Base-by-base conservation (phyloP, 441 rosid species). In the Mallotus repandus region DNA sequence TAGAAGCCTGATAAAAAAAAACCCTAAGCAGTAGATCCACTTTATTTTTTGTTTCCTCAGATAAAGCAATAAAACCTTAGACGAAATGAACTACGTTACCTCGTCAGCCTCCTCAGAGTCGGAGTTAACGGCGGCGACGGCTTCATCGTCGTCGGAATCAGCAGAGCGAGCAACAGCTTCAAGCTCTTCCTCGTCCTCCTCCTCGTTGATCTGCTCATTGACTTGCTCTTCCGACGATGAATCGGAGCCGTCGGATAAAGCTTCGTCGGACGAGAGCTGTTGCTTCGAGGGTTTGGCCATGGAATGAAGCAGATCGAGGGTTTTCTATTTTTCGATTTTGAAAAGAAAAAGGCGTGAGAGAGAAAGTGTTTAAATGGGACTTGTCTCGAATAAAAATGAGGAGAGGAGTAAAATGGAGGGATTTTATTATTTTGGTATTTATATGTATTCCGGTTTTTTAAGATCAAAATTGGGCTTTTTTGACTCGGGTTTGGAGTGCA, bases 131-230 rank as follows among this genome's bases (percentile, higher is more conserved):
- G 80, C 84, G 3, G 78, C 80, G 0, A 72, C 64, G 9, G 81
- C 86, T 14, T 88, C 90, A 8, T 85, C 91, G 1, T 87, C 93
- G 15, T 86, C 92, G 48, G 91, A 86, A 43, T 73, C 90, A 3
- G 88, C 97, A 29, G 96, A 80, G 73, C 96, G 97, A 81, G 93
- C 97, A n/a, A 96, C 98, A 67, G 98, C 99, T 76, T 91, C 91
- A 32, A 93, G 86, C 86, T 93, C 99, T 86, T 93, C 98, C 72
- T 91, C 97, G 21, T 94, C 98, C 18, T 87, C 97, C 60, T 89
- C 98, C 29, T 84, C 97, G 79, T 86, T 83, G 81, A 84, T 80
- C 82, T 87, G 97, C 57, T 89, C 87, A 82, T 91, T 78, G 65
- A 84, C 72, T 48, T 77, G 89, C 81, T 87, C 93, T 75, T 86